Percentiles rank a stretch among this genome's conserved stretches.
Conservation (phyloP, 1,284 basidiomycete species). For the Sporisorium scitamineum region DNA sequence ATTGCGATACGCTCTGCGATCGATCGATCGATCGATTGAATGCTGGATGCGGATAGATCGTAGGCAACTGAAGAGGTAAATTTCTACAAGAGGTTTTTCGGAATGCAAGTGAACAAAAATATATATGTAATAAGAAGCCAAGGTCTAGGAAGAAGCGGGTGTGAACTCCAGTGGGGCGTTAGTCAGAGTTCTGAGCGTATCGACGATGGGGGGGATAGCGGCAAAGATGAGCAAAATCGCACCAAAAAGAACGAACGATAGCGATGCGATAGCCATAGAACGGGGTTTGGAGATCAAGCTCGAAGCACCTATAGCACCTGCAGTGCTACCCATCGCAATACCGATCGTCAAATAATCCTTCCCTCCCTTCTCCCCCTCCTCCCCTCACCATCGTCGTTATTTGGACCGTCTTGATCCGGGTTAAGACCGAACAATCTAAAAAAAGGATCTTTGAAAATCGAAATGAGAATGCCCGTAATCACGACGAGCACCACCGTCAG, state of each 20-base stretch:
- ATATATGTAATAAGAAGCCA: too few relatives aligned
- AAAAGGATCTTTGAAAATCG: slow-evolving; percentile 61
- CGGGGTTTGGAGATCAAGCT: slow-evolving; percentile 53
- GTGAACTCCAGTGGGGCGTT: slow-evolving; percentile 17
- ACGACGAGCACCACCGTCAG: slow-evolving; percentile 63
- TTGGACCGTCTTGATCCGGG: slow-evolving; percentile 14
- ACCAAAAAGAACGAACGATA: slow-evolving; percentile 60
- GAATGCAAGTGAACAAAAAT: too few relatives aligned
- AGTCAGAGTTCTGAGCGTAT: slow-evolving; percentile 24
- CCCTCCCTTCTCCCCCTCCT: background rate
- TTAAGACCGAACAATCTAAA: slow-evolving; percentile 49
- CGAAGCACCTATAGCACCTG: slow-evolving; percentile 59
- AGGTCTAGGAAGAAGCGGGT: slow-evolving; percentile 2
- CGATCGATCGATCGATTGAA: too few relatives aligned
- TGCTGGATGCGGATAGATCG: too few relatives aligned
- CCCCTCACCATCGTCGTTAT: background rate
- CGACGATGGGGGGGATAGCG: slow-evolving; percentile 56
- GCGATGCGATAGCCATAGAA: slow-evolving; percentile 56
- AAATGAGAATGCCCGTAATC: slow-evolving; percentile 59
- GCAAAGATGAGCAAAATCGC: slow-evolving; percentile 54
- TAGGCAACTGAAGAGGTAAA: too few relatives aligned
- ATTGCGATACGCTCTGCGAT: too few relatives aligned
- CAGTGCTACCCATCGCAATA: slow-evolving; percentile 57
- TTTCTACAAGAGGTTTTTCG: too few relatives aligned
- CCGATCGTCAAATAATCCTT: slow-evolving; percentile 56